Conservation (phyloP, 805 yeast genomes). For the Candida loeiensis region DNA sequence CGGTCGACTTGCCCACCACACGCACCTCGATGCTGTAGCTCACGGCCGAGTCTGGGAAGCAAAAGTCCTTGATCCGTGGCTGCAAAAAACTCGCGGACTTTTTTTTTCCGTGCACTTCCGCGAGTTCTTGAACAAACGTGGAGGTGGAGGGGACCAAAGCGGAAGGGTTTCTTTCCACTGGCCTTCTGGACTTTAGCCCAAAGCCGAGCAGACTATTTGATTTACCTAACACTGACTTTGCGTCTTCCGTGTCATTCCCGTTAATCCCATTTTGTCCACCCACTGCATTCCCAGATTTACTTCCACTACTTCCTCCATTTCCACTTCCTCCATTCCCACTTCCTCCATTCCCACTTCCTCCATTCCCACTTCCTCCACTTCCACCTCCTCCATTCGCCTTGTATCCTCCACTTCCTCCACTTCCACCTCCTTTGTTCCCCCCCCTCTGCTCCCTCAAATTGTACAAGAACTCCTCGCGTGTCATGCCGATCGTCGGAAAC, state of each 20-base stretch:
- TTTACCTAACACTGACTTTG: too few species aligned
- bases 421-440: not conserved
- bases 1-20: slow-evolving; percentile 22
- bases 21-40: slow-evolving; percentile 28
- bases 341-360: too few species aligned
- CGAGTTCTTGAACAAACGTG: not conserved
- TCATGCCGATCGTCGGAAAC: slow-evolving; percentile 25
- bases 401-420: too few species aligned
- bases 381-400: too few species aligned
- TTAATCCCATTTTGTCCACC: not conserved
- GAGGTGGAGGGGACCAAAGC: not conserved
- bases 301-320: too few species aligned
- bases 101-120: slow-evolving; percentile 2
- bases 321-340: too few species aligned
- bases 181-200: too few species aligned
- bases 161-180: not conserved
- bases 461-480: slow-evolving; percentile 23
- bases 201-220: too few species aligned
- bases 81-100: slow-evolving; percentile 6
- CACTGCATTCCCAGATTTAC: not conserved
- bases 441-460: slow-evolving; percentile 10
- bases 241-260: too few species aligned
- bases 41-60: slow-evolving; percentile 26
- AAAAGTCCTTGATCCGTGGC: slow-evolving; percentile 22
- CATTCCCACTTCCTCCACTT: too few species aligned